These are phyloP conservation scores for Angomonas ambiguus DNA, from an alignment of 208 protist species.

Conservation along the genomic window DNA sequence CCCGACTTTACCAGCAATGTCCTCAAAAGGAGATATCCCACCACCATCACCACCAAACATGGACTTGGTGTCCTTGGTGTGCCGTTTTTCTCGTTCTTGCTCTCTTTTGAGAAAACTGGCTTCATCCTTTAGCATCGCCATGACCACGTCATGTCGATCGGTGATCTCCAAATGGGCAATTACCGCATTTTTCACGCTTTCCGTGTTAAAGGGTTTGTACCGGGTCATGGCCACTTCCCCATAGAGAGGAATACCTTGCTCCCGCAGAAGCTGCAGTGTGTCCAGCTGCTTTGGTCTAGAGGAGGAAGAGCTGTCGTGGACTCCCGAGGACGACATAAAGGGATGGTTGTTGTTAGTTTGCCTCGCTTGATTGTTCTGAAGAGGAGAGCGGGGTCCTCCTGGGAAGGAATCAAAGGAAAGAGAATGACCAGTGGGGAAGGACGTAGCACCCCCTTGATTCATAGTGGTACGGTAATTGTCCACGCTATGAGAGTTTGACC, in stretches of 20 bases:
- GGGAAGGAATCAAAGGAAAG: background rate
- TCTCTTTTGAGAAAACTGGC: background rate
- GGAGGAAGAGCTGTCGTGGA: background rate
- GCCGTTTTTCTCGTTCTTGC: background rate
- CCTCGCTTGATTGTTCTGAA: background rate
- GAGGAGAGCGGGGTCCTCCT: background rate
- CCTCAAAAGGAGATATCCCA: background rate
- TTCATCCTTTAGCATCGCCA: conserved; percentile 40
- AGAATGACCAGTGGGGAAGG: background rate
- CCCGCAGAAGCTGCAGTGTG: background rate
- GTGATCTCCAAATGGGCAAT: conserved; percentile 40
- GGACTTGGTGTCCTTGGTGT: background rate
- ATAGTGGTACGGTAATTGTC: background rate
- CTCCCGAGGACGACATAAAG: background rate
- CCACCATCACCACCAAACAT: background rate
- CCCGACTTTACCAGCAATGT: background rate
- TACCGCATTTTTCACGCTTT: conserved; percentile 31
- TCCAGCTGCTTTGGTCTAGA: background rate
- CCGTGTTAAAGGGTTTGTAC: background rate
- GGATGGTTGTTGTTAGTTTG: background rate
- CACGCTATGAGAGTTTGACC: background rate
- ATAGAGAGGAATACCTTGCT: background rate
- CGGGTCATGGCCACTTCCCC: background rate
- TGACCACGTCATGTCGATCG: conserved; percentile 45
- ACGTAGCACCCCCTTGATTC: background rate